phyloP scores from a whole-genome alignment of 805 yeast genomes.

The Zygosaccharomyces bailii region DNA sequence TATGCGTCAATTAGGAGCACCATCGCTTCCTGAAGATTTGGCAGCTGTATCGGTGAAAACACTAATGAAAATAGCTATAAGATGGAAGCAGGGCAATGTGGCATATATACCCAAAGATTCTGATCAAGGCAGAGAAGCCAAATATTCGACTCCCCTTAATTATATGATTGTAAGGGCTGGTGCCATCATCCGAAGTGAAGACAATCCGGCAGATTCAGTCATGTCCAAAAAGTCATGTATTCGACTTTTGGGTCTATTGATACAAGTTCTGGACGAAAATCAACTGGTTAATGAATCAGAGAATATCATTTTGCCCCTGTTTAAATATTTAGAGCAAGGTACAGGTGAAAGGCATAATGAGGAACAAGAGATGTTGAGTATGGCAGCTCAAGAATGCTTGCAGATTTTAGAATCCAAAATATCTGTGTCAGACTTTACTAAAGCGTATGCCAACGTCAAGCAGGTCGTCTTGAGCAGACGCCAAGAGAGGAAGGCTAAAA shows the following conservation, averaged over 20 bases:
- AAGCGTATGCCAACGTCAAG: slow-evolving; percentile 60
- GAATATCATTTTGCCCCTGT: slow-evolving; percentile 52
- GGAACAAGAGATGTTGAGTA: slow-evolving; percentile 50
- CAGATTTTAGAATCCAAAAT: slow-evolving; percentile 62
- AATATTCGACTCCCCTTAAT: slow-evolving; percentile 28
- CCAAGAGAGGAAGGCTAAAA: slow-evolving; percentile 68
- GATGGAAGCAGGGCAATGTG: slow-evolving; percentile 54
- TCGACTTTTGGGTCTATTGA: slow-evolving; percentile 63
- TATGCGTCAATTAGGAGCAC: slow-evolving; percentile 80
- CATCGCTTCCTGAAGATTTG: slow-evolving; percentile 59
- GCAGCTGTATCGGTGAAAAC: slow-evolving; percentile 65
- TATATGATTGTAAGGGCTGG: slow-evolving; percentile 56
- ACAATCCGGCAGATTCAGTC: slow-evolving; percentile 48
- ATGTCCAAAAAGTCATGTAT: slow-evolving; percentile 65
- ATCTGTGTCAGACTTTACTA: slow-evolving; percentile 67
- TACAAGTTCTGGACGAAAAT: slow-evolving; percentile 47
- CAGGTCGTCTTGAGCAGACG: slow-evolving; percentile 58
- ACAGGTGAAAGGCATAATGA: slow-evolving; percentile 29
- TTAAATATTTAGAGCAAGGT: slow-evolving; percentile 45
- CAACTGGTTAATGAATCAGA: slow-evolving; percentile 44
- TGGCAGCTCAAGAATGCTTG: slow-evolving; percentile 61
- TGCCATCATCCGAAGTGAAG: slow-evolving; percentile 63
- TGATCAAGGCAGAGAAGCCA: slow-evolving; percentile 23
- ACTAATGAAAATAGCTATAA: slow-evolving; percentile 54
- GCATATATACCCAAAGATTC: slow-evolving; percentile 36